phyloP scores from a whole-genome alignment of 1,284 basidiomycete genomes.

The Rhodotorula sp. region DNA sequence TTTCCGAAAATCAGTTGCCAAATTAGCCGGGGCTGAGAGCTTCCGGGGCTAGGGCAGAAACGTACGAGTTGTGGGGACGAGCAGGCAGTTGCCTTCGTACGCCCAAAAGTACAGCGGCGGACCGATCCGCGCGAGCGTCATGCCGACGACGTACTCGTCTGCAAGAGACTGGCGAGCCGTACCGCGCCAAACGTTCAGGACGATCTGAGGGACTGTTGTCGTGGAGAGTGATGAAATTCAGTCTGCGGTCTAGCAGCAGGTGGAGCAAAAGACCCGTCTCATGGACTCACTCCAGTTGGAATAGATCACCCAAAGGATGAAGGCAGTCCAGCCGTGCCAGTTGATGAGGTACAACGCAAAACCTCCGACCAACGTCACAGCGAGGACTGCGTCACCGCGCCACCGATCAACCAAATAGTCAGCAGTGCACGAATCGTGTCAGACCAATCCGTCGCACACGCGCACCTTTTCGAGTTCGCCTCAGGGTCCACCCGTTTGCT shows the following conservation, averaged over 20 bases:
- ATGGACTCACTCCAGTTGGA: conserved; percentile 44
- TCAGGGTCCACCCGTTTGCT: neutral
- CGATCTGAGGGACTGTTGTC: conserved; percentile 47
- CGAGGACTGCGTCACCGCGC: neutral
- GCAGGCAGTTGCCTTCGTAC: conserved; percentile 45
- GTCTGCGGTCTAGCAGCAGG: neutral
- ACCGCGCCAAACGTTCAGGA: conserved; percentile 45
- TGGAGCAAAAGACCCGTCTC: no score
- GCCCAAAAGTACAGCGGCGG: conserved; percentile 49
- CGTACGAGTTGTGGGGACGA: conserved; percentile 44
- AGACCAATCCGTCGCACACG: no score
- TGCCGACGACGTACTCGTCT: conserved; percentile 46
- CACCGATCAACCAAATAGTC: neutral
- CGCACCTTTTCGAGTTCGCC: conserved; percentile 9
- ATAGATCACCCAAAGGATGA: conserved; percentile 40
- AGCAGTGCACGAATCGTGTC: no score
- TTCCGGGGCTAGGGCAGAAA: neutral
- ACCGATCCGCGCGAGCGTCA: conserved; percentile 45
- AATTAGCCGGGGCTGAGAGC: no score
- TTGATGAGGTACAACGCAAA: conserved; percentile 27
- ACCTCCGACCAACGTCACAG: neutral
- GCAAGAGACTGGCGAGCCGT: conserved; percentile 41
- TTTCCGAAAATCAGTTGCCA: no score
- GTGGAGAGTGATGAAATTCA: neutral
- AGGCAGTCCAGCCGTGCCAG: conserved; percentile 39